These are phyloP conservation scores for Rubia peregrina DNA, from an alignment of 305 asterid species.

Conservation along the genomic window DNA sequence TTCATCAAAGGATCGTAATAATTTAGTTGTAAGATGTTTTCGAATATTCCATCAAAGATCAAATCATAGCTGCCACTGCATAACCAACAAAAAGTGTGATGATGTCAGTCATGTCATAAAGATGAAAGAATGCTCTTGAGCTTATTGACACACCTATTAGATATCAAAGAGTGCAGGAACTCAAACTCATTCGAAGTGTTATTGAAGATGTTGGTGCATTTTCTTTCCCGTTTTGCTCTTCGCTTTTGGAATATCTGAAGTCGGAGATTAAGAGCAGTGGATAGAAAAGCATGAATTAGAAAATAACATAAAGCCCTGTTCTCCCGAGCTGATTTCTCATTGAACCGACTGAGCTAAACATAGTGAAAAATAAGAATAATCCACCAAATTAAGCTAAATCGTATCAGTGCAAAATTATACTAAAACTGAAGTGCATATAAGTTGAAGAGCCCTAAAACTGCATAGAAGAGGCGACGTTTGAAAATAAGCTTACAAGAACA, in stretches of 20 bases:
- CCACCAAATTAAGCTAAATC: no score
- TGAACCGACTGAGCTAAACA: no score
- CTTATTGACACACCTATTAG: constrained; percentile 57
- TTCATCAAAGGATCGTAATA: constrained; percentile 92
- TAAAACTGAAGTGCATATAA: no score
- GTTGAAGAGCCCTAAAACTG: not conserved
- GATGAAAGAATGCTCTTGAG: constrained; percentile 14
- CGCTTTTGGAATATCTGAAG: constrained; percentile 81
- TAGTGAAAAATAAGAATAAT: no score
- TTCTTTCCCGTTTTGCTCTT: constrained; percentile 49
- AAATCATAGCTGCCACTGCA: constrained; percentile 88
- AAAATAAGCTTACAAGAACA: constrained; percentile 14
- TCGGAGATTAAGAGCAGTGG: constrained; percentile 15
- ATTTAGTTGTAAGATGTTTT: constrained; percentile 70
- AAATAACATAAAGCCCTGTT: not conserved
- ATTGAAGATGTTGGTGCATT: constrained; percentile 34
- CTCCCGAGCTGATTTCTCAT: no score
- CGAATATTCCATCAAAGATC: constrained; percentile 86
- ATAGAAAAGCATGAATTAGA: not conserved
- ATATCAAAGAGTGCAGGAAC: constrained; percentile 61
- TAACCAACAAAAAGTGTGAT: constrained; percentile 16
- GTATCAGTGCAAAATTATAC: no score
- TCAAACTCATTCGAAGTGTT: constrained; percentile 55
- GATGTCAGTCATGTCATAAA: constrained; percentile 17
- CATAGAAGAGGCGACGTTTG: not conserved